Evolutionary conservation across 2,329 filamentous ascomycete genomes (phyloP), one percentile per base, ranked within the genome.

Genomic region (Zasmidium cellare): DNA sequence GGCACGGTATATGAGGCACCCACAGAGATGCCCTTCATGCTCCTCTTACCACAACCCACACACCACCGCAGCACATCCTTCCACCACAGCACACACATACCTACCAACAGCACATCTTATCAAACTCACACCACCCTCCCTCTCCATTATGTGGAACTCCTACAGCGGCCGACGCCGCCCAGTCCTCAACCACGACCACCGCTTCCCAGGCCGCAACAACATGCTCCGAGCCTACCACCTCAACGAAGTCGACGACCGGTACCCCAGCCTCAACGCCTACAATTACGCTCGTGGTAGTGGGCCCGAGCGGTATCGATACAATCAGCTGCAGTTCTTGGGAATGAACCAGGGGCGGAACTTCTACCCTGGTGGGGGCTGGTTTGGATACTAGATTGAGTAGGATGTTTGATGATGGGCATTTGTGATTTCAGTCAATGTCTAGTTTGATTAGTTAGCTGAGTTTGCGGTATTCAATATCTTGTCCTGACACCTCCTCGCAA

Each of bases 401-500:
- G 7, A 7, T 31, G 7, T 31, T 31, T 31, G 28, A 14, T 7
- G 28, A 14, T 7, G 28, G 28, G 7, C 7, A 14, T 7, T 7
- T 7, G 28, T 31, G 28, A 31, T 14, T 31, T 31, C 14, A 7
- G 28, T 31, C 7, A 14, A 7, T 31, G 28, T 31, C 14, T 31
- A 14, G 28, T 31, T 31, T 31, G 28, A 31, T 31, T 31, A 3
- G 7, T 18, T 14, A 41, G 35, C 20, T 3, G n/a, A 20, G 5
- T 22, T 49, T 24, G 23, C 19, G 12, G 14, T 49, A 7, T 25
- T 65, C 57, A 73, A 59, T 74, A 73, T 50, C 59, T 63, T 24
- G 61, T 62, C 58, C 65, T 67, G 16, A 72, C 70, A 5, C 71
- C 71, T n/a, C 72, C 71, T 46, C 71, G 67, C n/a, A 74, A 56